phyloP scores from a whole-genome alignment of 768 basidiomycete species.

The Scleroderma citrinum region DNA sequence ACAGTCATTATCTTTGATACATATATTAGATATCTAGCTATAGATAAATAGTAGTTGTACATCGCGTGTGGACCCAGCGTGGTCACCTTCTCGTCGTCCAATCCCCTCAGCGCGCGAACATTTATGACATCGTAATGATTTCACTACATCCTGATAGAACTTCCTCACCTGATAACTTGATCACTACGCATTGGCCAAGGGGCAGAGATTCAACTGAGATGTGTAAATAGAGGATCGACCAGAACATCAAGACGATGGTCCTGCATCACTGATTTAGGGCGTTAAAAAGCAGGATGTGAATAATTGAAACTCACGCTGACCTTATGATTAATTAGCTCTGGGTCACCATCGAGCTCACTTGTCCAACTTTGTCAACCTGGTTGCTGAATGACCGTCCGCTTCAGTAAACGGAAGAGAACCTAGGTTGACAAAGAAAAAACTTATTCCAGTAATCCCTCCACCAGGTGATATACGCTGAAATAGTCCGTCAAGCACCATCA shows the following conservation, averaged over 20 bases:
- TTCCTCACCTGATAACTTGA: conserved; percentile 64
- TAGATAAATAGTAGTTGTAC: too few species aligned
- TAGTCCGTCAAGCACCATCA: too few species aligned
- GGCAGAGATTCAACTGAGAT: conserved; percentile 86
- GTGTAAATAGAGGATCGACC: conserved; percentile 76
- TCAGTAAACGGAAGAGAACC: conserved; percentile 25
- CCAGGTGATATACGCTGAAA: too few species aligned
- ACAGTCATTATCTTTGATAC: too few species aligned
- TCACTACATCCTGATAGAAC: too few species aligned
- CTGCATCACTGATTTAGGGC: conserved; percentile 29
- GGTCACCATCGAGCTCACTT: conserved; percentile 90
- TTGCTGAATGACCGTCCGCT: conserved; percentile 37
- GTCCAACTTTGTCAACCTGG: conserved; percentile 88
- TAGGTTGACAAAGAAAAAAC: conserved; percentile 47
- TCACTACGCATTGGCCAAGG: conserved; percentile 83
- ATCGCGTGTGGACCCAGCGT: too few species aligned
- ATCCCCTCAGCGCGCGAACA: too few species aligned
- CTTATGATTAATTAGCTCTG: conserved; percentile 84
- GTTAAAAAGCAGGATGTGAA: neutral
- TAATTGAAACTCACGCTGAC: conserved; percentile 55
- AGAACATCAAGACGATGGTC: conserved; percentile 92
- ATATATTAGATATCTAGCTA: too few species aligned
- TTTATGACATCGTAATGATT: too few species aligned
- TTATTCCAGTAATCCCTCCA: neutral
- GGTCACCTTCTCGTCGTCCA: too few species aligned